A percentile compares a stretch with the other conserved stretches of the same genome.
These are phyloP conservation scores for Planoprotostelium fungivorum DNA, from an alignment of 78 protist species.

Conservation along the genomic window DNA sequence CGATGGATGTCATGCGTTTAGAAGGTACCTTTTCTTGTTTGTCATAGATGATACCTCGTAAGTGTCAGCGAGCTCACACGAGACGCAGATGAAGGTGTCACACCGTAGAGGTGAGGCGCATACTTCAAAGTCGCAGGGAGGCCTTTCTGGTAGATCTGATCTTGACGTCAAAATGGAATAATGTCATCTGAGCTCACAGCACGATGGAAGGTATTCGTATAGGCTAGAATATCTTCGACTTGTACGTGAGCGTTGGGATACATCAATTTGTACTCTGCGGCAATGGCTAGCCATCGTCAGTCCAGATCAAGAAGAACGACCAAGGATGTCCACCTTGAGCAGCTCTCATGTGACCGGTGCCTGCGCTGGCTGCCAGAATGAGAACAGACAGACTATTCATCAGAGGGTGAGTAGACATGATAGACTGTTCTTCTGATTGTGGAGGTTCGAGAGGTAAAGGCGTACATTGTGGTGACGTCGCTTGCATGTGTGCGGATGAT, in stretches of 20 bases:
- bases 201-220: not conserved
- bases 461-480: not conserved
- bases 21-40: not conserved
- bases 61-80: too few relatives aligned
- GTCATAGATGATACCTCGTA: not conserved
- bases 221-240: not conserved
- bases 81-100: too few relatives aligned
- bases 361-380: not conserved
- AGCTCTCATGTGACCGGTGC: not conserved
- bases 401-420: not conserved
- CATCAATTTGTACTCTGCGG: not conserved
- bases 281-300: not conserved
- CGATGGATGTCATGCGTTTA: not conserved
- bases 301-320: not conserved
- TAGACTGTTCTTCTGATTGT: not conserved
- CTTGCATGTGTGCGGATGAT: too few relatives aligned
- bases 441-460: not conserved
- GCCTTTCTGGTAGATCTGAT: not conserved
- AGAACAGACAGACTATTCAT: not conserved
- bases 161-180: not conserved
- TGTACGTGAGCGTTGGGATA: not conserved
- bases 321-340: not conserved
- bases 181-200: not conserved
- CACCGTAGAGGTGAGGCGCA: not conserved
- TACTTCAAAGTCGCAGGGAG: not conserved